Evolutionary conservation across 208 protist genomes (phyloP).

Genomic region (Balamuthia mandrillaris): DNA sequence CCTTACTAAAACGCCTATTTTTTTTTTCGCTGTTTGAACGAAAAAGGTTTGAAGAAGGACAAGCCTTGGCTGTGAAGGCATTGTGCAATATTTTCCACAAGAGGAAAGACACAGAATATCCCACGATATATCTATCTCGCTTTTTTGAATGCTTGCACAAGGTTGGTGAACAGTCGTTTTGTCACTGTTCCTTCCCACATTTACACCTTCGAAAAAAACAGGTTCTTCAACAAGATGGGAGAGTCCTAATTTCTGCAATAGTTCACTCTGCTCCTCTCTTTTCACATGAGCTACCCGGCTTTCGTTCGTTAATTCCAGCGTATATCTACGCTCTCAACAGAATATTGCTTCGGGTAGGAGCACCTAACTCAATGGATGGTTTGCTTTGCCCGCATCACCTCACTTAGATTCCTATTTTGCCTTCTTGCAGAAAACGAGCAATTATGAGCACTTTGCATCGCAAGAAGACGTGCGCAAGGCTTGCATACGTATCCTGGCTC

Average conservation of each 20-base stretch:
- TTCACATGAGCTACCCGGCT: constrained; percentile 12
- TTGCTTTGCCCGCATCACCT: too few relatives aligned
- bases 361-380: background rate
- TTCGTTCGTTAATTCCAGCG: background rate
- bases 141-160: constrained; percentile 4
- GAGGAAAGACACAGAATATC: background rate
- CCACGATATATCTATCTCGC: background rate
- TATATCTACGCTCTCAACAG: constrained; percentile 21
- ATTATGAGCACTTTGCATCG: too few relatives aligned
- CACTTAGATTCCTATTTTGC: background rate
- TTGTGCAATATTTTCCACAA: constrained; percentile 27
- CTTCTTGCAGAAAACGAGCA: too few relatives aligned
- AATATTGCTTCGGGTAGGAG: background rate
- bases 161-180: background rate
- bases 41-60: too few relatives aligned
- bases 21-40: background rate
- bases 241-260: constrained; percentile 16
- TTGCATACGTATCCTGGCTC: too few relatives aligned
- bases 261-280: background rate
- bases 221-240: background rate
- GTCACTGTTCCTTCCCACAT: background rate
- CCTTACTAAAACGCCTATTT: background rate
- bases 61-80: background rate
- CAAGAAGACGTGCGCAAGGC: too few relatives aligned
- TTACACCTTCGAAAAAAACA: too few relatives aligned